phyloP scores from a whole-genome alignment of 2,329 filamentous ascomycete species.

The Arthrobotrys conoides region DNA sequence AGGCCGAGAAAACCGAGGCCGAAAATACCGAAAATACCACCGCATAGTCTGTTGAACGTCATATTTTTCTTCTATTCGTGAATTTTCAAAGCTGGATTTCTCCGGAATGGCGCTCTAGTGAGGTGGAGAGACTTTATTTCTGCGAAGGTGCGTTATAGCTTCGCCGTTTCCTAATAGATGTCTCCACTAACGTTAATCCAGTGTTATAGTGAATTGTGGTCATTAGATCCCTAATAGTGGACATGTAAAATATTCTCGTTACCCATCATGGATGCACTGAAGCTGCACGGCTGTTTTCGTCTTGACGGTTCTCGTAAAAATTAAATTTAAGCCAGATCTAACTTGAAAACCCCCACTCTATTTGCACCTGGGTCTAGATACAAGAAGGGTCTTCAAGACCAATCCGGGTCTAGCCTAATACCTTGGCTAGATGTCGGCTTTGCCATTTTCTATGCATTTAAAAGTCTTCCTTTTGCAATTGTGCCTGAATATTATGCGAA shows the following conservation, averaged over 20 bases:
- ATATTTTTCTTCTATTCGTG: neutral
- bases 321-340: neutral
- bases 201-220: neutral
- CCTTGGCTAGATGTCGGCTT: too few species aligned
- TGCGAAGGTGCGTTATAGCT: conserved; percentile 5
- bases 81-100: neutral
- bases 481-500: too few species aligned
- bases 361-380: too few species aligned
- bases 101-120: neutral
- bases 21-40: neutral
- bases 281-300: neutral
- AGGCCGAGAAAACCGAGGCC: conserved; percentile 38
- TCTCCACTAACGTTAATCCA: neutral
- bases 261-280: neutral
- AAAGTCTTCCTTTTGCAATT: too few species aligned
- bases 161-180: neutral
- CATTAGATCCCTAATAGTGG: neutral
- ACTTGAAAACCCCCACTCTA: too few species aligned
- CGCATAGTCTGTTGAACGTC: conserved; percentile 15
- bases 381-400: too few species aligned
- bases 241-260: neutral
- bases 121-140: neutral
- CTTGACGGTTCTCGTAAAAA: neutral
- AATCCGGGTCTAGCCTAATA: too few species aligned
- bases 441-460: too few species aligned